Percentiles rank a stretch among this genome's conserved stretches.
Evolutionary conservation across 495 filamentous ascomycete species (phyloP).

Genomic region (Physcia stellaris): DNA sequence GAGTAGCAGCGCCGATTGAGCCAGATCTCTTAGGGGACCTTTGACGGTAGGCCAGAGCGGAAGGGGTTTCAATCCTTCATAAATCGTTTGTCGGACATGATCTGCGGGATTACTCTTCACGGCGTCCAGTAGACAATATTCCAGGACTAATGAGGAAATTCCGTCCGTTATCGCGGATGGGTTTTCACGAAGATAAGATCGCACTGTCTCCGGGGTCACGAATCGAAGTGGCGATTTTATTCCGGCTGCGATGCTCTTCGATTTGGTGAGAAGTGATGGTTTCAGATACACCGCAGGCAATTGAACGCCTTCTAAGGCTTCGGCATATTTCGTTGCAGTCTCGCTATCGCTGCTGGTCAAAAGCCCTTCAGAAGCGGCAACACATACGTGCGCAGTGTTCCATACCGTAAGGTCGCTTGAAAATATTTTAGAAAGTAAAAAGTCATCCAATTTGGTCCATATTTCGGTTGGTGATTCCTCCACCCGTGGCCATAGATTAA

Average conservation of each 20-base stretch:
- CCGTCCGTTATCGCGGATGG: not conserved
- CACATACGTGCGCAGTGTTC: constrained; percentile 6
- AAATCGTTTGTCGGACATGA: not conserved
- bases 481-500: constrained; percentile 8
- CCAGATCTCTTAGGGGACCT: not conserved
- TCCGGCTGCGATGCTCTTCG: not conserved
- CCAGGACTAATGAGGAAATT: not conserved
- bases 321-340: constrained; percentile 1
- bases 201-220: not conserved
- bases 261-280: not conserved
- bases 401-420: constrained; percentile 3
- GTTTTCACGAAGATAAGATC: constrained; percentile 1
- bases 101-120: not conserved
- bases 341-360: not conserved
- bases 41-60: constrained; percentile 9
- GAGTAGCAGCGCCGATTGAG: not conserved
- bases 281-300: constrained; percentile 6
- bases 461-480: constrained; percentile 4
- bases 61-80: constrained; percentile 1
- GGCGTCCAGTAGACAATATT: constrained; percentile 10
- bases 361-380: constrained; percentile 1
- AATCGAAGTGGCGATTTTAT: not conserved
- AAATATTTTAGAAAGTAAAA: constrained; percentile 3
- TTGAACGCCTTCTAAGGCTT: not conserved
- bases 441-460: constrained; percentile 5